A percentile compares a stretch with the other conserved stretches of the same genome.
Evolutionary conservation across 139 green algal genomes (phyloP).

Genomic region (Gonium pectorale): DNA sequence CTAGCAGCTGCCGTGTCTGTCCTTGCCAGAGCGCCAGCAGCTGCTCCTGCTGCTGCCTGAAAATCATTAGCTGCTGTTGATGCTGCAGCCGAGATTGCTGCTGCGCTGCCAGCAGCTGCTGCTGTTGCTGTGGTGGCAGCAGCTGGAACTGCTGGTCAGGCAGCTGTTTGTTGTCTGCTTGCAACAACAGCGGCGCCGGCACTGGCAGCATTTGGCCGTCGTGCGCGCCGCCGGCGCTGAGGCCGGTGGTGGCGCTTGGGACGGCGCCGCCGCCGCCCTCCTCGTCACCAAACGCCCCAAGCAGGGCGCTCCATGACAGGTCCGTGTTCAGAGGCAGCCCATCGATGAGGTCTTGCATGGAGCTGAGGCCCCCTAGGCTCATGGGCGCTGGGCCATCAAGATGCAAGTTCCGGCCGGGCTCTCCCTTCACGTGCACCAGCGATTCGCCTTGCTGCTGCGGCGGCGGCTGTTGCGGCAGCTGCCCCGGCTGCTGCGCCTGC

Average conservation of each 20-base stretch:
- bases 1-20: no score
- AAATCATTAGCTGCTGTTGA: background rate
- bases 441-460: background rate
- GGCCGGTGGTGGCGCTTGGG: background rate
- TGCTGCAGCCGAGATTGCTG: background rate
- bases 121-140: background rate
- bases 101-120: background rate
- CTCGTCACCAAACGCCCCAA: background rate
- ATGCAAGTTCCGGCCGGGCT: background rate
- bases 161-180: background rate
- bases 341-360: constrained; percentile 45
- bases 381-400: constrained; percentile 15
- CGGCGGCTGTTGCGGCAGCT: background rate
- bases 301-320: constrained; percentile 4
- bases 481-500: background rate
- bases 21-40: no score
- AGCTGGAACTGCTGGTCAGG: background rate
- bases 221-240: background rate
- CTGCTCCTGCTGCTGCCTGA: background rate
- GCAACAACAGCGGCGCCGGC: background rate
- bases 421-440: background rate
- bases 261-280: background rate
- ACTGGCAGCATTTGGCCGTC: background rate
- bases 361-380: constrained; percentile 31
- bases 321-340: constrained; percentile 15